Percentiles rank a stretch among this genome's conserved stretches.
Evolutionary conservation across 1,284 basidiomycete species (phyloP).

Genomic region (Phellinidium pouzarii): DNA sequence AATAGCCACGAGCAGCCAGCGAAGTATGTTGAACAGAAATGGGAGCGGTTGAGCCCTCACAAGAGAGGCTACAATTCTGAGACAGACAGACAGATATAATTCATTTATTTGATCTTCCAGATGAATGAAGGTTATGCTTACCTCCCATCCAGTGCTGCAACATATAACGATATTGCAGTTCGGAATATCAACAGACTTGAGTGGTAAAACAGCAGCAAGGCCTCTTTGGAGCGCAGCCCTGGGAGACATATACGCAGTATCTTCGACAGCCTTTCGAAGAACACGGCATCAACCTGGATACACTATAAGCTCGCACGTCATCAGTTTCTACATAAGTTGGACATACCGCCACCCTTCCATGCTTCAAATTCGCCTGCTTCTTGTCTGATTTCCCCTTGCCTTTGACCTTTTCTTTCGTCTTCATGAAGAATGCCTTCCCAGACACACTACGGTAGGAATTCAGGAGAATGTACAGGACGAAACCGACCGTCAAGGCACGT

Average conservation of each 20-base stretch:
- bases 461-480: slow-evolving; percentile 56
- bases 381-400: slow-evolving; percentile 32
- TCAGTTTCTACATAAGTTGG: too few species aligned
- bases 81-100: neutral
- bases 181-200: slow-evolving; percentile 83
- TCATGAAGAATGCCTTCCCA: slow-evolving; percentile 20
- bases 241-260: slow-evolving; percentile 91
- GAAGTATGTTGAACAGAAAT: slow-evolving; percentile 81
- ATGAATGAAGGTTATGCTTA: slow-evolving; percentile 33
- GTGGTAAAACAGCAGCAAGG: slow-evolving; percentile 81
- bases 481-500: slow-evolving; percentile 54
- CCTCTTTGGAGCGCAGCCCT: slow-evolving; percentile 78
- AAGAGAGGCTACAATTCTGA: slow-evolving; percentile 88
- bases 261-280: slow-evolving; percentile 74
- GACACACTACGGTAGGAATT: slow-evolving; percentile 51
- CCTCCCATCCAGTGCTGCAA: slow-evolving; percentile 91
- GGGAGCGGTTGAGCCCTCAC: slow-evolving; percentile 81
- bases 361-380: slow-evolving; percentile 32
- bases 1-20: slow-evolving; percentile 91
- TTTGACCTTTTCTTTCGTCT: slow-evolving; percentile 32
- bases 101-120: slow-evolving; percentile 76
- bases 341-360: slow-evolving; percentile 60
- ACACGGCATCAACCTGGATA: slow-evolving; percentile 79
- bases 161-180: slow-evolving; percentile 91
- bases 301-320: too few species aligned